Evolutionary conservation across 2,329 filamentous ascomycete species (phyloP).

Genomic region (Orbilia blumenaviensis): DNA sequence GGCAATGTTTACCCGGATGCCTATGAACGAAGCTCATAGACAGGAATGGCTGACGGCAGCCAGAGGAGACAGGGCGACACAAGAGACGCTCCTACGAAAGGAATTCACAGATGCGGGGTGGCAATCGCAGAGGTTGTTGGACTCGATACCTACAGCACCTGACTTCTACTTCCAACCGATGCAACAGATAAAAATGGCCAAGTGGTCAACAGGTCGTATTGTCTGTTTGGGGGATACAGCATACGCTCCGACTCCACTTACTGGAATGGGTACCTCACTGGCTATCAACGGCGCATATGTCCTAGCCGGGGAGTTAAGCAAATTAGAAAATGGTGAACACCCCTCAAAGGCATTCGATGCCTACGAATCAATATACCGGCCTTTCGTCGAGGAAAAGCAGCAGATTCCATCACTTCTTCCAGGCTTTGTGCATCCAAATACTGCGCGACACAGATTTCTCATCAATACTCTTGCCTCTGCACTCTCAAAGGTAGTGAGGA

Average conservation of each 20-base stretch:
- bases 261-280: slow-evolving; percentile 66
- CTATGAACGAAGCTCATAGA: slow-evolving; percentile 8
- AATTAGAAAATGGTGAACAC: slow-evolving; percentile 56
- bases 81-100: slow-evolving; percentile 11
- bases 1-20: slow-evolving; percentile 30
- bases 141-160: slow-evolving; percentile 61
- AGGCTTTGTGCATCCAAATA: slow-evolving; percentile 8
- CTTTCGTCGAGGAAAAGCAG: slow-evolving; percentile 64
- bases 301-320: slow-evolving; percentile 67
- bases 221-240: slow-evolving; percentile 68
- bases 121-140: slow-evolving; percentile 63
- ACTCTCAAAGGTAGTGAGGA: slow-evolving; percentile 1
- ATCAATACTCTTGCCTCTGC: neutral
- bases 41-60: slow-evolving; percentile 1
- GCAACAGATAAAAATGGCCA: slow-evolving; percentile 63
- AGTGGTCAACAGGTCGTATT: slow-evolving; percentile 65
- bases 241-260: slow-evolving; percentile 64
- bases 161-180: slow-evolving; percentile 65
- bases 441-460: slow-evolving; percentile 12
- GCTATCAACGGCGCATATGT: slow-evolving; percentile 67
- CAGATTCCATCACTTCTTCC: slow-evolving; percentile 50
- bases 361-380: slow-evolving; percentile 64
- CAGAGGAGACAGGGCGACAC: slow-evolving; percentile 22
- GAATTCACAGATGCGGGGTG: slow-evolving; percentile 63
- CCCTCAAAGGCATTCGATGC: slow-evolving; percentile 60